phyloP scores from a whole-genome alignment of 768 basidiomycete species.

The Pleurotus ostreatus region DNA sequence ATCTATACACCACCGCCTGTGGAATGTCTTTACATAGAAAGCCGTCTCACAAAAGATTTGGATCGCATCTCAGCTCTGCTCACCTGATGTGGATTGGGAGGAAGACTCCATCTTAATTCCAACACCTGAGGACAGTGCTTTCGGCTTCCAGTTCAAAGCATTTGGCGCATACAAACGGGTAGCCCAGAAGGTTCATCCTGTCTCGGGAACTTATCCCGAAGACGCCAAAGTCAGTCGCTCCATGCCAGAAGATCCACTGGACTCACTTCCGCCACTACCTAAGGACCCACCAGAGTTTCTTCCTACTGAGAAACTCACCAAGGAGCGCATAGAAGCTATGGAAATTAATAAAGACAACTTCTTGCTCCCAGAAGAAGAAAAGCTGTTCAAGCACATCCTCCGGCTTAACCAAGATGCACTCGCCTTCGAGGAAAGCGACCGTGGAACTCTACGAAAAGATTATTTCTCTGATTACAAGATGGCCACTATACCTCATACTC shows the following conservation, averaged over 20 bases:
- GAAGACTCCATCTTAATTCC: constrained; percentile 2
- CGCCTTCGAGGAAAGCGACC: constrained; percentile 25
- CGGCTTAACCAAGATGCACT: constrained; percentile 27
- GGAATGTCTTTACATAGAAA: background rate
- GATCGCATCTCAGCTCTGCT: background rate
- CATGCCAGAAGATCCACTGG: constrained; percentile 31
- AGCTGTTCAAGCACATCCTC: constrained; percentile 27
- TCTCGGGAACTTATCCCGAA: constrained; percentile 27
- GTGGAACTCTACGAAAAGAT: constrained; percentile 14
- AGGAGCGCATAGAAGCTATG: constrained; percentile 21
- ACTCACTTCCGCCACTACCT: constrained; percentile 21
- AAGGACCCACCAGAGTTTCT: constrained; percentile 26
- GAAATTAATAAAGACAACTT: constrained; percentile 24
- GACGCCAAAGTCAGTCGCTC: constrained; percentile 23
- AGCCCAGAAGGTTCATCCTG: constrained; percentile 25
- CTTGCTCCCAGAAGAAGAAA: constrained; percentile 30
- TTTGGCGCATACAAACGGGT: constrained; percentile 29
- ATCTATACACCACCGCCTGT: background rate
- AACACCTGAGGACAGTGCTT: background rate
- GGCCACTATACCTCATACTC: constrained; percentile 13
- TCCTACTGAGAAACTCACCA: constrained; percentile 20
- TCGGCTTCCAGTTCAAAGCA: background rate
- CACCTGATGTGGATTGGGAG: background rate
- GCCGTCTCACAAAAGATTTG: background rate
- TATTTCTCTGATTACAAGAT: constrained; percentile 16